Conservation (phyloP, 2,329 filamentous ascomycete genomes). For the Colletotrichum lindemuthianum region DNA sequence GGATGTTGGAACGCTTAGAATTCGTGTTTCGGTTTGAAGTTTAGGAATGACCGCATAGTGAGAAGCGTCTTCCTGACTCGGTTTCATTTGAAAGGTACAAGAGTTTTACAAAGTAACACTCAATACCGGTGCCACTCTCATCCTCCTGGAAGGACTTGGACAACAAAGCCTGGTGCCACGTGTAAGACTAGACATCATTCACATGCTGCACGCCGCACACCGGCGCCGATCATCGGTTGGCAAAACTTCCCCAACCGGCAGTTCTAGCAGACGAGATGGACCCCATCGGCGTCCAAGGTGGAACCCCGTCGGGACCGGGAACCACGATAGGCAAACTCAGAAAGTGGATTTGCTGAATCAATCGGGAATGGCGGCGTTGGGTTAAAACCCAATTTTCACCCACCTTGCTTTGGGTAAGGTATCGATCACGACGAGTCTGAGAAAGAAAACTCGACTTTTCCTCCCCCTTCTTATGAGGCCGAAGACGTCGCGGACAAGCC, state of each 20-base stretch:
- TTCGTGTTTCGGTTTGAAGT: too few relatives aligned
- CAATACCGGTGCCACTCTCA: too few relatives aligned
- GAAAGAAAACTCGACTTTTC: background rate
- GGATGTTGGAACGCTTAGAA: too few relatives aligned
- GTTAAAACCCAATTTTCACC: conserved; percentile 22
- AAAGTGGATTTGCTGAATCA: conserved; percentile 20
- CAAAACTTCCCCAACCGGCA: conserved; percentile 8
- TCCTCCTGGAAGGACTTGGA: too few relatives aligned
- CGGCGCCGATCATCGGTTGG: conserved; percentile 1
- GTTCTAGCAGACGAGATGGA: conserved; percentile 1
- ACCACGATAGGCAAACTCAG: conserved; percentile 17
- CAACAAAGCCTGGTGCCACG: too few relatives aligned
- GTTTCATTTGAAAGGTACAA: too few relatives aligned
- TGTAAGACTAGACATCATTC: conserved; percentile 11
- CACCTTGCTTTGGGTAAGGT: background rate
- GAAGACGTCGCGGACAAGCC: background rate
- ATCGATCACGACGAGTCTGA: background rate
- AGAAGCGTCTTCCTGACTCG: too few relatives aligned
- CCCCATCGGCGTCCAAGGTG: conserved; percentile 9
- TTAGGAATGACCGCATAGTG: too few relatives aligned
- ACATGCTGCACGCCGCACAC: background rate
- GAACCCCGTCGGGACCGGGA: conserved; percentile 11
- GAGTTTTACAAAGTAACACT: too few relatives aligned
- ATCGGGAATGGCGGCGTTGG: conserved; percentile 18
- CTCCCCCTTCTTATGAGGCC: background rate